phyloP scores from a whole-genome alignment of 2,329 filamentous ascomycete species.

The Ophiocordyceps polyrhachis-furcata region DNA sequence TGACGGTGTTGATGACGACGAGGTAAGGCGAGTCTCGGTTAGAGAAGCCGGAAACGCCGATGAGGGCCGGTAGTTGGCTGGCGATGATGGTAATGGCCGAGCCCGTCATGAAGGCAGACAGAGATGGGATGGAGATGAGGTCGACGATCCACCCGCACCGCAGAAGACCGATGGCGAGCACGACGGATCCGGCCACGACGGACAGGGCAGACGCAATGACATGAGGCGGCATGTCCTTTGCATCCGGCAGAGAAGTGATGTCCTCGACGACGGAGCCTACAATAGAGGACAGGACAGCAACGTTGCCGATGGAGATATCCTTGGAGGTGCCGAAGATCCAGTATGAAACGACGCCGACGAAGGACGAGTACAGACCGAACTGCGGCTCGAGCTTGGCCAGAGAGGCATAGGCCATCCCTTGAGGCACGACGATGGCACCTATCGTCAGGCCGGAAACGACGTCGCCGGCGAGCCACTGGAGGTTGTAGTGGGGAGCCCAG shows the following conservation, averaged over 20 bases:
- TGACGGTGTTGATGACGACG: conserved; percentile 32
- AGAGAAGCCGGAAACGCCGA: conserved; percentile 31
- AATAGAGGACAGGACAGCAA: conserved; percentile 33
- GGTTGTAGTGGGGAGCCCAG: conserved; percentile 32
- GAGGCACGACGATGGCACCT: conserved; percentile 34
- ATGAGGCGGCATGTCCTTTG: conserved; percentile 19
- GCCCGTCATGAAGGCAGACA: conserved; percentile 36
- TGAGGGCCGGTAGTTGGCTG: conserved; percentile 29
- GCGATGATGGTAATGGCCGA: conserved; percentile 30
- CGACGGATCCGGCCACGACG: conserved; percentile 27
- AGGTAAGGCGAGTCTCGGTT: conserved; percentile 27
- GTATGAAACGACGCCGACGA: conserved; percentile 87
- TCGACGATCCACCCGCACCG: conserved; percentile 35
- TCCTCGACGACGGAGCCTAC: conserved; percentile 26
- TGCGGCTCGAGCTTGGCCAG: conserved; percentile 28
- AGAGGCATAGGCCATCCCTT: conserved; percentile 33
- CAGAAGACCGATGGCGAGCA: conserved; percentile 28
- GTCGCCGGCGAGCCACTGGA: conserved; percentile 27
- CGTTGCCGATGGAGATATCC: conserved; percentile 64
- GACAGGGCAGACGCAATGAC: conserved; percentile 28
- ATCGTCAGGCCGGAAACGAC: conserved; percentile 27
- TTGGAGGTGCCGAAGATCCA: conserved; percentile 98
- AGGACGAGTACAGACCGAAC: conserved; percentile 50
- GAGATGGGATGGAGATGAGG: conserved; percentile 32
- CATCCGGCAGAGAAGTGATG: conserved; percentile 14